Evolutionary conservation across 83 land plant genomes (phyloP), one percentile per base, ranked within the genome.

Genomic region (Thuja plicata): DNA sequence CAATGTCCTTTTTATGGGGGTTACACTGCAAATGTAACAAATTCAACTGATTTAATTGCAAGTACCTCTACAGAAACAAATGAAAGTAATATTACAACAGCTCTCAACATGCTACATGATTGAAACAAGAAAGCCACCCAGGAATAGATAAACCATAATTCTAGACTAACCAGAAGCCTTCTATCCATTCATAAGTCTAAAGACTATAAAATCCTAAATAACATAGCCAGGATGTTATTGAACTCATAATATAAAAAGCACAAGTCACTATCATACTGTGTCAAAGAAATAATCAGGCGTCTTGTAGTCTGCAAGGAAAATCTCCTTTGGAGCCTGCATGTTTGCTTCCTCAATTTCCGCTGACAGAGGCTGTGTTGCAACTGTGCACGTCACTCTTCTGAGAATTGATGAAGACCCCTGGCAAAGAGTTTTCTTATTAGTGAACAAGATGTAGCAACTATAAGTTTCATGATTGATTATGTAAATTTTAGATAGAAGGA

Each of bases 231-330:
- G n/a, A 8, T 1, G 5, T 24, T 50, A 24, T n/a, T 82, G 1
- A 12, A 27, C 40, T 82, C 48, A 27, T 40, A 21, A 41, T 24
- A 82, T 11, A 11, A 45, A 1, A 82, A 46, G 34, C n/a, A 82
- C 12, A 40, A 43, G 85, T 81, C 37, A 34, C 5, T 79, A 21
- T 7, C 57, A 30, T 92, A 97, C 99, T 91, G 91, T 91, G 32
- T 98, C 99, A 93, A 98, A 98, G 60, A 87, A 91, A 90, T 97
- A 98, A 88, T 93, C 94, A 76, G 97, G 96, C 82, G 55, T 74
- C 92, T 97, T 96, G 92, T 98, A 98, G 76, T 98, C 97, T 91
- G 91, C 94, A 88, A 98, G 88, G 90, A 96, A 97, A 40, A 98
- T 95, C 89, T 98, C 99, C 78, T 93, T 96, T 13, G 99, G 98